Evolutionary conservation across 331 rosid species (phyloP).

Genomic region (Spiraea crenata): DNA sequence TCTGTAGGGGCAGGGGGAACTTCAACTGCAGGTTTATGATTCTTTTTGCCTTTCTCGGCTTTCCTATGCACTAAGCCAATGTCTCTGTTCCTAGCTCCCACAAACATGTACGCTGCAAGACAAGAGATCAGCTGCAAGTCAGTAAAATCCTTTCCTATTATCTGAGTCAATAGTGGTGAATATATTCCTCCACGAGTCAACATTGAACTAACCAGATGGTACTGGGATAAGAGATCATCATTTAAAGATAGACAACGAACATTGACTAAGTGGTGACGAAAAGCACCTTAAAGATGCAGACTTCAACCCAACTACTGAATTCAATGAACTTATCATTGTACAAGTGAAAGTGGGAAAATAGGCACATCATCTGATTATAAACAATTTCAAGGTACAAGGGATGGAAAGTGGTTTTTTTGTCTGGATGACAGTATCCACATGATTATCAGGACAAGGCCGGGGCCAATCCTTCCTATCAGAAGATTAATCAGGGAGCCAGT

Average conservation of each 20-base stretch:
- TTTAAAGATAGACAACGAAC: background rate
- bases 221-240: too few species aligned
- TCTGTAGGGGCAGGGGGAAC: slow-evolving; percentile 37
- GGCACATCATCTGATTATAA: background rate
- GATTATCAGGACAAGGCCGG: background rate
- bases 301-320: background rate
- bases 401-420: background rate
- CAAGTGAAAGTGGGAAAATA: background rate
- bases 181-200: too few species aligned
- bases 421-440: background rate
- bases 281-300: background rate
- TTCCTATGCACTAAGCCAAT: slow-evolving; percentile 25
- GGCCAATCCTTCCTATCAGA: background rate
- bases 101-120: slow-evolving; percentile 69
- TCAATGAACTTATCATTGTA: background rate
- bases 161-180: background rate
- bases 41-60: slow-evolving; percentile 26
- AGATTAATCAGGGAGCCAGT: background rate
- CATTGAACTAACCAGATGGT: too few species aligned
- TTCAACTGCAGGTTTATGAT: slow-evolving; percentile 38
- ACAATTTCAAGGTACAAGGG: background rate
- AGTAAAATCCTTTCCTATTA: slow-evolving; percentile 19
- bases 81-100: slow-evolving; percentile 50
- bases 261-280: background rate
- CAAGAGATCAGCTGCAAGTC: slow-evolving; percentile 28